These are phyloP conservation scores for Euphorbia corollata DNA, from an alignment of 441 rosid species.

Conservation along the genomic window DNA sequence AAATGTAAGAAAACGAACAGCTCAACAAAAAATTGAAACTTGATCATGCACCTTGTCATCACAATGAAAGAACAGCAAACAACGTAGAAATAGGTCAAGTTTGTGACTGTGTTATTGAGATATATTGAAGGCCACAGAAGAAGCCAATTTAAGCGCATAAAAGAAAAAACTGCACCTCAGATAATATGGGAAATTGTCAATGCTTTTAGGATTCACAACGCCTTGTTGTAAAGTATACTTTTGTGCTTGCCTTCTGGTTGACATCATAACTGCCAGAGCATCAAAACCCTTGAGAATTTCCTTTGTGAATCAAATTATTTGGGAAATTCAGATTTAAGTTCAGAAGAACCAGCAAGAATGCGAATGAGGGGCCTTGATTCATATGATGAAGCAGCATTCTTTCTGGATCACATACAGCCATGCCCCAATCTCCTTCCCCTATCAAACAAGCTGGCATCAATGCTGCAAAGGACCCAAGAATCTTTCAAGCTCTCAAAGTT, in stretches of 20 bases:
- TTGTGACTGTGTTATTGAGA: no score
- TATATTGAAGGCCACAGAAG: no score
- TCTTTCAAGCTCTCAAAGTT: no score
- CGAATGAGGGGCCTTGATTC: constrained; percentile 60
- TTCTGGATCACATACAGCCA: no score
- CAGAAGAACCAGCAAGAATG: constrained; percentile 54
- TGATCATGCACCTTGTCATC: background rate
- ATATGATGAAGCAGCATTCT: constrained; percentile 43
- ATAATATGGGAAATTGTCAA: constrained; percentile 80
- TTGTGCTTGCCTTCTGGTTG: constrained; percentile 58
- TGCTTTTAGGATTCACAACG: constrained; percentile 50
- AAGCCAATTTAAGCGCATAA: no score
- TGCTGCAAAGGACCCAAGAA: no score
- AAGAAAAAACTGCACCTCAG: constrained; percentile 49
- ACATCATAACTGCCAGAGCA: constrained; percentile 38
- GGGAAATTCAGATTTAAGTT: constrained; percentile 47
- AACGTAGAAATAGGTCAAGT: no score
- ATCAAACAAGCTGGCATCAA: no score
- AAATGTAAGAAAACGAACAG: constrained; percentile 14
- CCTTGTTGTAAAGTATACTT: constrained; percentile 68
- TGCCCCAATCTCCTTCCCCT: no score
- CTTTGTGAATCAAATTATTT: constrained; percentile 57
- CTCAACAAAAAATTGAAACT: background rate
- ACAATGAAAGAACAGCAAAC: background rate
- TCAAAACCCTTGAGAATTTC: constrained; percentile 49